Conservation (phyloP, 805 yeast genomes). For the Nakazawaea pomicola region DNA sequence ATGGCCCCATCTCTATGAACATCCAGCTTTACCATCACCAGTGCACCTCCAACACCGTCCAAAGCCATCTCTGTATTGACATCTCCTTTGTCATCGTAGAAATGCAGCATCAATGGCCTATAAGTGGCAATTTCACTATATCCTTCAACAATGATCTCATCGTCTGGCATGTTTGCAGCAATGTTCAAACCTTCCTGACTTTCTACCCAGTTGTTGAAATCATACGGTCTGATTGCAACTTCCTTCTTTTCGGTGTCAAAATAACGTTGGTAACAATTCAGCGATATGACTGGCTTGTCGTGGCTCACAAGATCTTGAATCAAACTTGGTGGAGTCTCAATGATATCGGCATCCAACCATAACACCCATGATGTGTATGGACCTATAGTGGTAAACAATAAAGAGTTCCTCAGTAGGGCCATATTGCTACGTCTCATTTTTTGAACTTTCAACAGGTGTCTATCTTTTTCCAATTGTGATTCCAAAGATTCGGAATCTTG, state of each 20-base stretch:
- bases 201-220: slow-evolving; percentile 94
- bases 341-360: slow-evolving; percentile 94
- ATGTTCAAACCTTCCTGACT: slow-evolving; percentile 72
- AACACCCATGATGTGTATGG: slow-evolving; percentile 92
- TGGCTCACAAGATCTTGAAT: slow-evolving; percentile 85
- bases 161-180: slow-evolving; percentile 70
- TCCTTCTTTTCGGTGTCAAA: slow-evolving; percentile 51
- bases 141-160: slow-evolving; percentile 93
- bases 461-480: slow-evolving; percentile 75
- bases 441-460: slow-evolving; percentile 85
- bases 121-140: slow-evolving; percentile 91
- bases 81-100: slow-evolving; percentile 65
- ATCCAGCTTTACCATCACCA: slow-evolving; percentile 91
- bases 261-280: slow-evolving; percentile 89
- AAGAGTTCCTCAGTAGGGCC: slow-evolving; percentile 93
- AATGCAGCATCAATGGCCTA: slow-evolving; percentile 90
- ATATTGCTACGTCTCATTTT: slow-evolving; percentile 83
- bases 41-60: slow-evolving; percentile 99
- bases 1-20: slow-evolving; percentile 99
- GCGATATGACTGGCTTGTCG: slow-evolving; percentile 82
- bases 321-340: slow-evolving; percentile 79
- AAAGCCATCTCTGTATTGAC: slow-evolving; percentile 66
- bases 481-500: slow-evolving; percentile 81
- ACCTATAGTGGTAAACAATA: slow-evolving; percentile 81
- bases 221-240: slow-evolving; percentile 76